phyloP scores from a whole-genome alignment of 371 early-diverging fungal genomes.

The Mortierella sp. region DNA sequence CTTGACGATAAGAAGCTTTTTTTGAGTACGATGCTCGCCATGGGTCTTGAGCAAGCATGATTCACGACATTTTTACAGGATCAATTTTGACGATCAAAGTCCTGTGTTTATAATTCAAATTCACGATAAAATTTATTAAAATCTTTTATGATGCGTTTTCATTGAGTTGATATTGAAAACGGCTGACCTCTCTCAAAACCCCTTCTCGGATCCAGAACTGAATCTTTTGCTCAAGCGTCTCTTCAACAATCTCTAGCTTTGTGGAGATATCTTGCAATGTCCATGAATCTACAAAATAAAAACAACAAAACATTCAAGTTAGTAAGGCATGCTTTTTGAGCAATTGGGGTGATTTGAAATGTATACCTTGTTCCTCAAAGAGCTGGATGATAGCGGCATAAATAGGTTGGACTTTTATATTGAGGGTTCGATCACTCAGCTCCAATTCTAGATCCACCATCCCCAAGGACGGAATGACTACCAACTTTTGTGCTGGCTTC shows the following conservation, averaged over 20 bases:
- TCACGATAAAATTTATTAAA: background rate
- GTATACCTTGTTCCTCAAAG: conserved; percentile 57
- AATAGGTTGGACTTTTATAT: conserved; percentile 58
- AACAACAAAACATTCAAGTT: conserved; percentile 1
- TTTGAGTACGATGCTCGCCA: background rate
- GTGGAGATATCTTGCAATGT: conserved; percentile 49
- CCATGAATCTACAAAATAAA: conserved; percentile 49
- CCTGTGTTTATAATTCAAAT: background rate
- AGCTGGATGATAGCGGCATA: conserved; percentile 64
- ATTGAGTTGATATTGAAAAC: conserved; percentile 30
- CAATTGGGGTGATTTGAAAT: background rate
- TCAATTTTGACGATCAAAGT: background rate
- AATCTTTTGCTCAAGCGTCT: conserved; percentile 26
- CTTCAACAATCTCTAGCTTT: conserved; percentile 55
- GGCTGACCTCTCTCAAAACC: conserved; percentile 17
- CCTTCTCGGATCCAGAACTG: conserved; percentile 45
- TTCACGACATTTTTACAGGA: background rate
- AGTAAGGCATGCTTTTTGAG: background rate
- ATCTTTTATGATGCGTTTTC: conserved; percentile 8
- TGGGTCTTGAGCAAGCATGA: background rate
- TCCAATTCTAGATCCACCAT: conserved; percentile 61
- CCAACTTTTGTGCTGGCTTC: conserved; percentile 63
- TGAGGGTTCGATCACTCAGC: conserved; percentile 60
- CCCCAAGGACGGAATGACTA: conserved; percentile 62
- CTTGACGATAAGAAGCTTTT: background rate